Conservation (phyloP, 148 eudicot genomes). For the Talinum fruticosum region DNA sequence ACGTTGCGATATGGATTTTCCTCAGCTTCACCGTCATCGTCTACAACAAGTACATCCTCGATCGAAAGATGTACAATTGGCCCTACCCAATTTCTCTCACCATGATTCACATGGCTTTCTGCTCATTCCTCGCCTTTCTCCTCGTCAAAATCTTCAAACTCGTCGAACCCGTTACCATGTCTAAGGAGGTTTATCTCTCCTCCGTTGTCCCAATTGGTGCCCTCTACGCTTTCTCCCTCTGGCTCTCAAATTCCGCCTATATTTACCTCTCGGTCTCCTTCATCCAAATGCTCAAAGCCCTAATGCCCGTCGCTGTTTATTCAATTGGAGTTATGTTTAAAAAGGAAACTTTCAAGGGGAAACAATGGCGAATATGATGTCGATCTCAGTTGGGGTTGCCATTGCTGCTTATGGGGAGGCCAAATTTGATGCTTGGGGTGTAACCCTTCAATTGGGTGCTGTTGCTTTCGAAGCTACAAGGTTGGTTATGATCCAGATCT, state of each 20-base stretch:
- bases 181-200: slow-evolving; percentile 42
- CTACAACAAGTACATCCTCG: slow-evolving; percentile 80
- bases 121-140: slow-evolving; percentile 52
- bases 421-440: slow-evolving; percentile 62
- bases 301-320: slow-evolving; percentile 76
- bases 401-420: slow-evolving; percentile 81
- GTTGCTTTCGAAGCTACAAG: slow-evolving; percentile 68
- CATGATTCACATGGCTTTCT: slow-evolving; percentile 73
- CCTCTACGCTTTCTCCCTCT: slow-evolving; percentile 46
- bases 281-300: slow-evolving; percentile 74
- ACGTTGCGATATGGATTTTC: slow-evolving; percentile 66
- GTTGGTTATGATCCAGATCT: slow-evolving; percentile 59
- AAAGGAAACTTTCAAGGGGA: slow-evolving; percentile 48
- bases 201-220: slow-evolving; percentile 70
- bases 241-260: slow-evolving; percentile 72
- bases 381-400: slow-evolving; percentile 67
- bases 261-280: slow-evolving; percentile 64
- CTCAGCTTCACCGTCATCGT: slow-evolving; percentile 65
- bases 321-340: slow-evolving; percentile 56
- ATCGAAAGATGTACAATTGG: slow-evolving; percentile 69
- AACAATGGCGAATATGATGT: slow-evolving; percentile 60
- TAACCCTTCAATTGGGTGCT: slow-evolving; percentile 56
- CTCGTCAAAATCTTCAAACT: slow-evolving; percentile 39
- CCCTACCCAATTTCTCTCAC: slow-evolving; percentile 71
- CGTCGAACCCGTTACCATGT: slow-evolving; percentile 61